Percentiles rank a stretch among this genome's conserved stretches.
Evolutionary conservation across 176 grass and related monocot genomes (phyloP).

Genomic region (Canna indica): DNA sequence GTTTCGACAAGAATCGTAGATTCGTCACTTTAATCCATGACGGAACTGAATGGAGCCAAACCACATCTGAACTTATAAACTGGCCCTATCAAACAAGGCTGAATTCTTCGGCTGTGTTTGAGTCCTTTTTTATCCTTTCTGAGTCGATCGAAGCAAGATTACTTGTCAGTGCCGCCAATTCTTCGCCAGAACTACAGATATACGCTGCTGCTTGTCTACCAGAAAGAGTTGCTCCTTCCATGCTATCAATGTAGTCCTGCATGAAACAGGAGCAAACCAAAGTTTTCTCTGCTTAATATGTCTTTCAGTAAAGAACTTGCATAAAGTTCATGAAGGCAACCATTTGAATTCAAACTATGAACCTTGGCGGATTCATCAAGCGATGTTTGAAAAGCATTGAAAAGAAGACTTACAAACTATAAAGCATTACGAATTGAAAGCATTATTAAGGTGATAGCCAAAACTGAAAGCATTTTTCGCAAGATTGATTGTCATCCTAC

Average conservation of each 20-base stretch:
- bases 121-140: conserved; percentile 23
- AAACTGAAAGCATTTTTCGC: too few species aligned
- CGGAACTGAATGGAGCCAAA: conserved; percentile 20
- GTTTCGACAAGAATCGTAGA: neutral
- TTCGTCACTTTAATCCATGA: conserved; percentile 14
- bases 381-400: neutral
- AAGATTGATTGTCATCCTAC: too few species aligned
- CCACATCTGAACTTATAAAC: conserved; percentile 14
- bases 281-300: neutral
- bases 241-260: conserved; percentile 99
- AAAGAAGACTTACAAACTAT: too few species aligned
- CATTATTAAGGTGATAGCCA: too few species aligned
- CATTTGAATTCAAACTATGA: neutral
- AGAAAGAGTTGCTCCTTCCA: conserved; percentile 97
- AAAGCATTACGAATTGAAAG: too few species aligned
- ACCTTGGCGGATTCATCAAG: neutral
- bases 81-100: conserved; percentile 21
- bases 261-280: conserved; percentile 14
- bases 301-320: neutral
- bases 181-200: conserved; percentile 62
- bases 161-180: conserved; percentile 48
- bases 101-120: conserved; percentile 38
- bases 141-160: conserved; percentile 30
- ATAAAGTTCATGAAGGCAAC: neutral
- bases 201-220: conserved; percentile 72